Evolutionary conservation across 1,284 basidiomycete species (phyloP).

Genomic region (Austroboletus novae-zelandiae): DNA sequence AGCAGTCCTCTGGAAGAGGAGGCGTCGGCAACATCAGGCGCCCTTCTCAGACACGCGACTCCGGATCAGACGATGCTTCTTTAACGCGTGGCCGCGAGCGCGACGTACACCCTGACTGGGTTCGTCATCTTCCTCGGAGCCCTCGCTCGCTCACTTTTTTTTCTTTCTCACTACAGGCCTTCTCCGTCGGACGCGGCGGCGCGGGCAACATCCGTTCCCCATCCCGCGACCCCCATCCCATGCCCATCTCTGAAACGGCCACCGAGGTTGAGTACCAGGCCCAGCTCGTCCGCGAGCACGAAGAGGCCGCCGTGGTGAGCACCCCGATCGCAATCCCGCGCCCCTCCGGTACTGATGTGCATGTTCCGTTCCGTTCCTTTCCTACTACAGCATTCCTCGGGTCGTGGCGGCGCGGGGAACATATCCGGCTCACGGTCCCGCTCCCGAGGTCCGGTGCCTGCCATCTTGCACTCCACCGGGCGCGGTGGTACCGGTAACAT

Average conservation of each 20-base stretch:
- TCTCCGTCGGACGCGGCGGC: constrained; percentile 72
- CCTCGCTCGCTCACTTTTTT: no score
- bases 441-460: constrained; percentile 32
- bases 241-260: constrained; percentile 27
- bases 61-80: constrained; percentile 38
- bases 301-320: constrained; percentile 41
- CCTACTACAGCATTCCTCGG: constrained; percentile 45
- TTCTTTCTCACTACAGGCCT: constrained; percentile 41
- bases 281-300: constrained; percentile 42
- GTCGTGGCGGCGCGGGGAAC: constrained; percentile 33
- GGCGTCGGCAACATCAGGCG: constrained; percentile 65
- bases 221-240: constrained; percentile 50
- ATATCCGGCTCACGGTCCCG: constrained; percentile 33
- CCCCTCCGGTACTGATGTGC: neutral
- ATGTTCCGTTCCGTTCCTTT: constrained; percentile 3
- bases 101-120: constrained; percentile 33
- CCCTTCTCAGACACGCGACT: constrained; percentile 42
- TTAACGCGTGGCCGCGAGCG: constrained; percentile 59
- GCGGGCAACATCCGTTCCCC: constrained; percentile 76
- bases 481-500: constrained; percentile 73
- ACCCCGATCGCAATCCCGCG: neutral
- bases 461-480: constrained; percentile 48
- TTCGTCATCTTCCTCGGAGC: constrained; percentile 15
- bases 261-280: constrained; percentile 39
- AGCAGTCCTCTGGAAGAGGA: constrained; percentile 65